phyloP scores from a whole-genome alignment of 2,329 filamentous ascomycete species.

The Cladosporium halotolerans region DNA sequence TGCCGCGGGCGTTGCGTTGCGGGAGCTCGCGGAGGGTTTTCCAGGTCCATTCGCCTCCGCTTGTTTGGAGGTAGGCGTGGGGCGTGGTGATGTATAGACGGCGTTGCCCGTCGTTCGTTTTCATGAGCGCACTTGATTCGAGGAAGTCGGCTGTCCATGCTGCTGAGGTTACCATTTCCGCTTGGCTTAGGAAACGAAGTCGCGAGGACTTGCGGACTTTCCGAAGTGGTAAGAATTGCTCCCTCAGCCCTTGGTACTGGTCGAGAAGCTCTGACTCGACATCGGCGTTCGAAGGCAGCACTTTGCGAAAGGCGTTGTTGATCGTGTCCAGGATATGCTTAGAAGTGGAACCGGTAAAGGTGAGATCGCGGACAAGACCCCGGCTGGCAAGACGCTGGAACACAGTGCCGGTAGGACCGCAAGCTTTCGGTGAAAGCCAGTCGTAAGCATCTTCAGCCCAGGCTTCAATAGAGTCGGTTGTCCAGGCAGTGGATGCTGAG shows the following conservation, averaged over 20 bases:
- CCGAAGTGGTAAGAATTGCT: constrained; percentile 67
- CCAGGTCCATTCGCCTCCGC: constrained; percentile 62
- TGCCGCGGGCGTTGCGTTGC: constrained; percentile 40
- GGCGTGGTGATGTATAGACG: constrained; percentile 71
- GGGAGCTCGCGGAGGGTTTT: constrained; percentile 59
- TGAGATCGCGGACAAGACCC: constrained; percentile 61
- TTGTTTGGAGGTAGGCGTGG: constrained; percentile 65
- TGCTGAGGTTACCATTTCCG: constrained; percentile 67
- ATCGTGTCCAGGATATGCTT: constrained; percentile 62
- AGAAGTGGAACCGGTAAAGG: constrained; percentile 57
- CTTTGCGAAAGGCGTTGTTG: constrained; percentile 54
- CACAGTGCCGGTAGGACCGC: constrained; percentile 54
- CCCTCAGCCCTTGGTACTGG: constrained; percentile 56
- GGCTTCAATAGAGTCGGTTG: constrained; percentile 41
- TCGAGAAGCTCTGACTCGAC: constrained; percentile 29
- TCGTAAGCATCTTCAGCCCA: constrained; percentile 45
- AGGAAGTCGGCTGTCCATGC: constrained; percentile 68
- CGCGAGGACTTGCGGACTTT: constrained; percentile 69
- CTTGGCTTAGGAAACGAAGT: constrained; percentile 62
- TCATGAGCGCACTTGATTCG: constrained; percentile 66
- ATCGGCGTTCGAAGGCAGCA: constrained; percentile 24
- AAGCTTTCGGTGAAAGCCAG: constrained; percentile 65
- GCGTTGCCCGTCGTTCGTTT: constrained; percentile 52
- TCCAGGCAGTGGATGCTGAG: constrained; percentile 42
- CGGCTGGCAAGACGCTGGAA: constrained; percentile 69